Evolutionary conservation across 2,329 filamentous ascomycete species (phyloP), one percentile per base, ranked within the genome.

Genomic region (Neocatenulostroma microsporum): DNA sequence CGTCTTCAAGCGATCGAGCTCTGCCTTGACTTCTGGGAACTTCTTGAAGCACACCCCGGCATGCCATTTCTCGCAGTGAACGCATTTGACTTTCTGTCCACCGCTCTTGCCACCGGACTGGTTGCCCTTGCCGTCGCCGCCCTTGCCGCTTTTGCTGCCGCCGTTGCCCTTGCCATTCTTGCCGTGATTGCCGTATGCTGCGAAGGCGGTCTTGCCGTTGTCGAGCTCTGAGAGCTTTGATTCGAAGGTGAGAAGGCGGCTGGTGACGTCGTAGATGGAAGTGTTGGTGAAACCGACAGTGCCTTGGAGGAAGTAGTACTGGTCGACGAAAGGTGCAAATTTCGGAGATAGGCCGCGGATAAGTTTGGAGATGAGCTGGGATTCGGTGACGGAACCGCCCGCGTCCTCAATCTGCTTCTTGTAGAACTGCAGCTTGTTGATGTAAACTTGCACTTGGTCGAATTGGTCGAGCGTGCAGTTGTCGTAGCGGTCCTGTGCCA

Each of bases 191-290:
- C n/a, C n/a, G n/a, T n/a, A n/a, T n/a, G 9, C 23, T 25, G n/a
- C 8, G 9, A 8, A 8, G 26, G 11, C 26, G 13, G 26, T 29
- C 11, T 29, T 29, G 15, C 12, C 15, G n/a, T n/a, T n/a, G n/a
- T n/a, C n/a, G n/a, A n/a, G n/a, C n/a, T n/a, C n/a, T n/a, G n/a
- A n/a, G n/a, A n/a, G n/a, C 13, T 29, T 29, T 8, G 26, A 29
- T 29, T 29, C 26, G 26, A 29, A 29, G 7, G 26, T 29, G 15
- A 29, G 26, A 14, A 29, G 26, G 26, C 26, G 26, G 13, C 26
- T 29, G 15, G 26, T 29, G 15, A 29, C 15, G 26, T 29, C 26
- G 26, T 29, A 29, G 26, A 14, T 29, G 15, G 26, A n/a, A 13
- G 12, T 29, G 26, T 29, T 29, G 7, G 26, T 13, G 13, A 29